phyloP scores from a whole-genome alignment of 768 basidiomycete genomes.

The Rhizopogon roseolus region DNA sequence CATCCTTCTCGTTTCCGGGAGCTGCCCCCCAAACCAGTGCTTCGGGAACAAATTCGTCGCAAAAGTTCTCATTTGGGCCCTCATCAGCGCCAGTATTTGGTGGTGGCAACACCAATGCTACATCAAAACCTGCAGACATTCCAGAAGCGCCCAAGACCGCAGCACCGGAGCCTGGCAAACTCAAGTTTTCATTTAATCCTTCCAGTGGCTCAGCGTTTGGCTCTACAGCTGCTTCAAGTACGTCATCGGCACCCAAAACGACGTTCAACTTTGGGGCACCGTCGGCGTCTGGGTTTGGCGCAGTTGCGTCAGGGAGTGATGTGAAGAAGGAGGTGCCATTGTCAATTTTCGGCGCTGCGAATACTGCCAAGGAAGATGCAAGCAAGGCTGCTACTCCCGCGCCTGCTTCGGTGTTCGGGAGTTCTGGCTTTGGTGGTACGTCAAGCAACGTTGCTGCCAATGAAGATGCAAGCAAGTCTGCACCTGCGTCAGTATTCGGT shows the following conservation, averaged over 20 bases:
- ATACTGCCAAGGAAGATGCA: conserved; percentile 1
- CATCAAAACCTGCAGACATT: conserved; percentile 5
- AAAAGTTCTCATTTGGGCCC: background rate
- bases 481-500: conserved; percentile 17
- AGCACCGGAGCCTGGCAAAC: conserved; percentile 5
- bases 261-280: conserved; percentile 17
- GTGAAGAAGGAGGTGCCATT: conserved; percentile 21
- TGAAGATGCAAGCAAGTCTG: conserved; percentile 17
- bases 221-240: conserved; percentile 2
- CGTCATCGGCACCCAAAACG: conserved; percentile 12
- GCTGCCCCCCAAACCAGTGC: conserved; percentile 3
- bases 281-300: conserved; percentile 17
- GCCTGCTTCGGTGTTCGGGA: conserved; percentile 9
- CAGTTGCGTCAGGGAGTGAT: conserved; percentile 14
- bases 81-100: background rate
- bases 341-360: conserved; percentile 31
- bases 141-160: conserved; percentile 11
- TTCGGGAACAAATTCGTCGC: conserved; percentile 1
- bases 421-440: conserved; percentile 5
- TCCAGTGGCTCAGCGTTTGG: conserved; percentile 3
- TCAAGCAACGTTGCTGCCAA: conserved; percentile 14
- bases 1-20: conserved; percentile 18
- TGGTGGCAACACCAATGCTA: background rate
- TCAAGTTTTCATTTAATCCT: conserved; percentile 21
- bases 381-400: conserved; percentile 8